A percentile compares a stretch with the other conserved stretches of the same genome.
Conservation (phyloP, 129 eudicot species). For the sunflower (Helianthus annuus) region DNA sequence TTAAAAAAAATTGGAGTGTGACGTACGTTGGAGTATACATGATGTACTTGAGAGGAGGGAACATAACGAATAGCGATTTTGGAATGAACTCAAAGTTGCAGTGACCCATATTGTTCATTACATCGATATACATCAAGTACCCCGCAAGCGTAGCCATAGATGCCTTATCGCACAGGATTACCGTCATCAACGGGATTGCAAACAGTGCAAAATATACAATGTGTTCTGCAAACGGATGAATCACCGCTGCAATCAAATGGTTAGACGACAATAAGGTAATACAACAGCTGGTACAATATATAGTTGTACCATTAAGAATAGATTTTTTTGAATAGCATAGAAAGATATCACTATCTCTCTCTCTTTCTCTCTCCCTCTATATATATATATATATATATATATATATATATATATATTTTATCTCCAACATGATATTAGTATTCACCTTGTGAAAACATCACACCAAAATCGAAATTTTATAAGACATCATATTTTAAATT, state of each 20-base stretch:
- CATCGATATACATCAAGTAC: slow-evolving; percentile 49
- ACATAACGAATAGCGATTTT: slow-evolving; percentile 32
- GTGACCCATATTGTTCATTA: slow-evolving; percentile 78
- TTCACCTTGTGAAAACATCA: no score
- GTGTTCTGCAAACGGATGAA: slow-evolving; percentile 81
- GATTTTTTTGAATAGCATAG: neutral
- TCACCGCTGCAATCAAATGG: slow-evolving; percentile 52
- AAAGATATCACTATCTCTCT: no score
- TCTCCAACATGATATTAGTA: no score
- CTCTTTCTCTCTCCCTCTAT: no score
- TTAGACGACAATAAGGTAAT: neutral
- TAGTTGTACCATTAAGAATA: neutral
- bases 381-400: no score
- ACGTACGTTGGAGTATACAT: slow-evolving; percentile 85
- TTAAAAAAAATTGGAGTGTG: neutral
- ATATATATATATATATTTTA: no score
- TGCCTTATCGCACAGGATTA: slow-evolving; percentile 30
- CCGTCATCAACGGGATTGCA: slow-evolving; percentile 53
- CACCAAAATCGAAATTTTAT: no score
- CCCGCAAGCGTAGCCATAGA: slow-evolving; percentile 34
- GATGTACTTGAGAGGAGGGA: slow-evolving; percentile 74
- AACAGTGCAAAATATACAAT: slow-evolving; percentile 51
- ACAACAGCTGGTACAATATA: neutral
- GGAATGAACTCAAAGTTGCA: slow-evolving; percentile 78
- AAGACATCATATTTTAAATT: no score